Base-by-base conservation (phyloP, 2,329 filamentous ascomycete genomes). In the Colletotrichum endophyticum region DNA sequence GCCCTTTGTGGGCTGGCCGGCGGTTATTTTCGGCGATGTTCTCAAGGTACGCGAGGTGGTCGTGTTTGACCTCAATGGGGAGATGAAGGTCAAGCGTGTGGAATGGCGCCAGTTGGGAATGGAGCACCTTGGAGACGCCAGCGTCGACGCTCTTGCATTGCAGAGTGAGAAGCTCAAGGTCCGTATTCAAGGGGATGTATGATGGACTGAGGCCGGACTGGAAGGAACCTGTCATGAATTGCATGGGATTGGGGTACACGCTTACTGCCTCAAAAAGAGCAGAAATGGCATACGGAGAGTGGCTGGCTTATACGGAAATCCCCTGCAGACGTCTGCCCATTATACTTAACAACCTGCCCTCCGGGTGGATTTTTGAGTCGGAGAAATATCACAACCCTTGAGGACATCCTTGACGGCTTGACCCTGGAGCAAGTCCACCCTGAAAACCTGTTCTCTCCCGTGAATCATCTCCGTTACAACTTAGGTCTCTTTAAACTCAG, bases 1-100 rank as follows among this genome's bases (percentile, higher is more conserved):
- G 11, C 68, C 68, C 15, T 70, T 70, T 5, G 57, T 70, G 5
- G 68, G 68, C 27, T 70, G 68, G 68, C 68, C 68, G 1, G 6
- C 6, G 1, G 27, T 70, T 2, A 7, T 8, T 0, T n/a, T 27
- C 13, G 27, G 19, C 2, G 68, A 70, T 1, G 57, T 70, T 8
- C 36, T 70, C 34, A 70, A 70, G n/a, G 3, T 49, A 1, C 34
- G 68, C 2, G 68, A 70, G 27, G 68, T 63, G 0, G 56, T 70
- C 3, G 68, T 70, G 0, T 70, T 53, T n/a, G 68, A 70, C 4
- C 15, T 70, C 1, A 8, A 63, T n/a, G 57, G 3, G 6, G 1
- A 49, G 8, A 34, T 28, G n/a, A 70, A 49, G 34, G 68, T 70
- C 0, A 19, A 25, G n/a, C 27, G 68, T 0, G 27, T 70, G 4